Base-by-base conservation (phyloP, 352 stramenopile species). In the Pythium utonaiense region DNA sequence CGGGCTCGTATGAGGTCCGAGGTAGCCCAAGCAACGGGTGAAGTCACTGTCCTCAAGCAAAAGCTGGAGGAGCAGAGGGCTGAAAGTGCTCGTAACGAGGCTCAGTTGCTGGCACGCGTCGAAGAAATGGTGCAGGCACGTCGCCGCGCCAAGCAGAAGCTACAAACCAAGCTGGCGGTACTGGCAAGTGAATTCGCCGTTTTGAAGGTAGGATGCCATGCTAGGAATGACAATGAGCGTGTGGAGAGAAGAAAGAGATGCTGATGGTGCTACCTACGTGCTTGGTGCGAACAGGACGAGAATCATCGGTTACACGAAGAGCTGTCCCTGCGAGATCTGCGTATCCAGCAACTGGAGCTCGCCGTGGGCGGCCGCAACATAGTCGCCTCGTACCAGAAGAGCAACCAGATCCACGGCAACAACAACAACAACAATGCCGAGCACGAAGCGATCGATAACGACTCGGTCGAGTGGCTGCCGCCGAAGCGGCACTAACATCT, bases 91-190 rank as follows among this genome's bases (percentile, higher is more conserved):
- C 69, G 73, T 14, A 71, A 71, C 9, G 78, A 88, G 67, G 76
- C 73, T 17, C 74, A 87, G 47, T 50, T 86, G 64, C 21, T 67
- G 85, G 40, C 75, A 86, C 73, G 81, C 50, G 50, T 87, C n/a
- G 51, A 67, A 19, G 63, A 66, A 22, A 55, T 83, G 19, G 74
- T 86, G 60, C 73, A 90, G 25, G 78, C 77, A 38, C 74, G 87
- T 50, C 58, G 70, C 0, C 48, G 69, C 14, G 57, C 71, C 16
- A 81, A 72, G 24, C 77, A 77, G 60, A 69, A 73, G 19, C 67
- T 86, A 30, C 69, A 62, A 13, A 64, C 62, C 27, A 64, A 78
- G 53, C 66, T 66, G n/a, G 57, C 33, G 16, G 21, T 55, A 16
- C 42, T 77, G 40, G 64, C 44, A 8, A 64, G 64, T 21, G 66